Evolutionary conservation across 306 rosid genomes (phyloP), one percentile per base, ranked within the genome.

Genomic region (Nissolia schottii): DNA sequence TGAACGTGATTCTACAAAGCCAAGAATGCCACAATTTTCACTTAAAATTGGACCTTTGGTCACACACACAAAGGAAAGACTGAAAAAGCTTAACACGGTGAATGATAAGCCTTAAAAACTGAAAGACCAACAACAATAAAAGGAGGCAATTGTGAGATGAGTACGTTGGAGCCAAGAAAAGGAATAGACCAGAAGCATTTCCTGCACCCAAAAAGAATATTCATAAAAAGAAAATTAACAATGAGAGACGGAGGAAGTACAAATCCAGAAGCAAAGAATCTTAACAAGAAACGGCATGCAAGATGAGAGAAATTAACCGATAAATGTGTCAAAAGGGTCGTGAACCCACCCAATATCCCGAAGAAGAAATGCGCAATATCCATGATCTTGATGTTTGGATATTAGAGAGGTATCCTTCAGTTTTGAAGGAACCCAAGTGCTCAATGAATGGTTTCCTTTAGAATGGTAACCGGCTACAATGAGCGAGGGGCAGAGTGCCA

Each of bases 121-220:
- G 38, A 40, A 32, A 57, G n/a, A 57, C 19, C 28, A n/a, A 25
- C 10, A 55, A 62, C 13, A 16, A 22, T 3, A 49, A 45, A 25
- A 16, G 20, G 57, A 34, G 35, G 0, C 10, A 18, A 25, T 46
- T 15, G 34, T 13, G 23, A 56, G 64, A 58, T 22, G 22, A 67
- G 8, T 88, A 94, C 96, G 57, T 62, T 59, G 98, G 98, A 7
- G 98, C 69, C 71, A 89, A 76, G 95, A 89, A 94, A 83, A 91
- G 98, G 84, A 91, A 91, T 58, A 94, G 82, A 23, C 91, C 98
- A 66, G 80, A 75, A 23, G 75, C 91, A 81, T 91, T 88, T 61
- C 98, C 97, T 94, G 83, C 81, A 76, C 2, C 25, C 5, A 35
- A n/a, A 7, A 12, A 18, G 20, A n/a, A 28, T 27, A n/a, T n/a